A percentile compares a stretch with the other conserved stretches of the same genome.
Evolutionary conservation across 495 filamentous ascomycete genomes (phyloP).

Genomic region (Jackrogersella multiformis): DNA sequence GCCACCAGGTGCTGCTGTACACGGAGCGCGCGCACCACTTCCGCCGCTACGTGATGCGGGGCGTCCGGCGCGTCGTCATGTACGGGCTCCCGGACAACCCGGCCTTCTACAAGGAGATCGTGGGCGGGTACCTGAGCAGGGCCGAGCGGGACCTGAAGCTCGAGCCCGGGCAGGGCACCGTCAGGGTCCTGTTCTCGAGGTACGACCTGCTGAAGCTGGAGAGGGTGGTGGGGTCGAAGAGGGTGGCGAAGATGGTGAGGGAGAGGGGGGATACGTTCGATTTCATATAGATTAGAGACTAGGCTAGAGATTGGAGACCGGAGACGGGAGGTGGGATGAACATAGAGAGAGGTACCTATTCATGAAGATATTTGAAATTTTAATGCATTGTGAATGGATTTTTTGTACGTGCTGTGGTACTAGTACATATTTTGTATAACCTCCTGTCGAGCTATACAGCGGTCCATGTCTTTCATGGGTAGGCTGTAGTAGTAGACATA

Average conservation of each 20-base stretch:
- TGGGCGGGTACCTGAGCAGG: slow-evolving; percentile 70
- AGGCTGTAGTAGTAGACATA: not conserved
- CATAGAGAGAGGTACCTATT: not conserved
- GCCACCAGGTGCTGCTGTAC: slow-evolving; percentile 86
- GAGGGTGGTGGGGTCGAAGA: slow-evolving; percentile 80
- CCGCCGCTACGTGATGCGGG: slow-evolving; percentile 78
- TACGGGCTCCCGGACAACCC: slow-evolving; percentile 92
- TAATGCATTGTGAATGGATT: slow-evolving; percentile 8
- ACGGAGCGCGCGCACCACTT: slow-evolving; percentile 96
- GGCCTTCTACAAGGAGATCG: slow-evolving; percentile 86
- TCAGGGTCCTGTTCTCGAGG: slow-evolving; percentile 81
- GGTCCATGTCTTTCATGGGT: not conserved
- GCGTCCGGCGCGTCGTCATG: slow-evolving; percentile 81
- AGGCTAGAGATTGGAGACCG: too few relatives aligned
- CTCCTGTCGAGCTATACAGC: not conserved
- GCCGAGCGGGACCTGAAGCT: slow-evolving; percentile 64
- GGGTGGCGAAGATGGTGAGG: slow-evolving; percentile 78
- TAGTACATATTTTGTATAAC: slow-evolving; percentile 30
- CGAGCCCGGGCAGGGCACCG: slow-evolving; percentile 62
- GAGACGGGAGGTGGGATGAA: not conserved
- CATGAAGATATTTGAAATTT: not conserved
- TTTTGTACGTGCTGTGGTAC: slow-evolving; percentile 23
- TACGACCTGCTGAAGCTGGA: slow-evolving; percentile 91
- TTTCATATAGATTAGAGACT: slow-evolving; percentile 60
- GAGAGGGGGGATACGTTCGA: slow-evolving; percentile 91